phyloP scores from a whole-genome alignment of 495 filamentous ascomycete genomes.

The Xylaria castorea region DNA sequence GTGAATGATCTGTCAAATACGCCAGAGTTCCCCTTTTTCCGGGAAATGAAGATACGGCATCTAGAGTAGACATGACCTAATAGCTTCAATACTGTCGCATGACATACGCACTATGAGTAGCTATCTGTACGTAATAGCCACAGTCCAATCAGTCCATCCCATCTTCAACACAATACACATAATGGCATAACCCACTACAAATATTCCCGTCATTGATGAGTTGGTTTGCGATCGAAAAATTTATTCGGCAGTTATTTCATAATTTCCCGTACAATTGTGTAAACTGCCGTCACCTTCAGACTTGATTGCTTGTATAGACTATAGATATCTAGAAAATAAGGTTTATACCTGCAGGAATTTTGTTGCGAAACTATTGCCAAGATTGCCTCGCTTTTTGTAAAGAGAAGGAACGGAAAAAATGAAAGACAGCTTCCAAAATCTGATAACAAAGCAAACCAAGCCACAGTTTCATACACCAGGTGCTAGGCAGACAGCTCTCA shows the following conservation, averaged over 20 bases:
- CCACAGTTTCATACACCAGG: background rate
- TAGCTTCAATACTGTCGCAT: background rate
- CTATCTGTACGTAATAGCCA: too few species aligned
- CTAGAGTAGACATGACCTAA: background rate
- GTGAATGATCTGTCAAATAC: background rate
- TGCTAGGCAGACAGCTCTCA: conserved; percentile 5
- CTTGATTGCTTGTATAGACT: conserved; percentile 1
- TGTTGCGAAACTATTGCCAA: background rate
- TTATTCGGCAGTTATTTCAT: background rate
- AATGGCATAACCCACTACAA: too few species aligned
- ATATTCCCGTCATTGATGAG: background rate
- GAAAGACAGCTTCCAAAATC: background rate
- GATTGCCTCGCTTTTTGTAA: background rate
- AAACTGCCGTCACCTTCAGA: background rate
- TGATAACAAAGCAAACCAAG: background rate
- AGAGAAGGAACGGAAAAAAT: background rate
- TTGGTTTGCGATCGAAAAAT: background rate
- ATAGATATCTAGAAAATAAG: background rate
- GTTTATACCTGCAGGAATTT: background rate
- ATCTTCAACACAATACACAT: too few species aligned
- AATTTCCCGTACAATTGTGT: background rate
- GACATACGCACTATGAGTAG: too few species aligned
- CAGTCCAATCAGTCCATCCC: too few species aligned
- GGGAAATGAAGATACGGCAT: background rate
- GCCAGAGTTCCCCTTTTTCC: background rate